Conservation (phyloP, 1,139 yeast species). For the Magnusiomyces sp. region DNA sequence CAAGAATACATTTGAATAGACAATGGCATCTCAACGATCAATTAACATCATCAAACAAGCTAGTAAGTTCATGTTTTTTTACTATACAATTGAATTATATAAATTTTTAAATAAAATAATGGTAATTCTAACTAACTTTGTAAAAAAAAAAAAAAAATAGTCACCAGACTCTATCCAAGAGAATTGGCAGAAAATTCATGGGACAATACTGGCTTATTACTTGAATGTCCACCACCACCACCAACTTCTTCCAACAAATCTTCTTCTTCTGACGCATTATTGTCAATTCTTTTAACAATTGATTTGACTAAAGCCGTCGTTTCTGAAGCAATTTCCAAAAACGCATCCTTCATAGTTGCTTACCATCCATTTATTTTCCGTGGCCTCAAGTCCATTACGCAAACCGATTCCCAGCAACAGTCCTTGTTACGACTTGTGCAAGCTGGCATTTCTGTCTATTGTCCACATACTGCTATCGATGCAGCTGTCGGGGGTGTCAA, state of each 20-base stretch:
- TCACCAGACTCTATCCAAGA: slow-evolving; percentile 65
- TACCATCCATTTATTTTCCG: slow-evolving; percentile 91
- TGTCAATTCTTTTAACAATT: slow-evolving; percentile 68
- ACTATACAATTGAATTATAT: not conserved
- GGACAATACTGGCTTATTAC: slow-evolving; percentile 89
- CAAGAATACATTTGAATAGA: no score
- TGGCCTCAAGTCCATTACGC: slow-evolving; percentile 70
- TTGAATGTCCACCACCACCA: slow-evolving; percentile 54
- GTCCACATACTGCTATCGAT: slow-evolving; percentile 95
- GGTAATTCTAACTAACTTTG: not conserved
- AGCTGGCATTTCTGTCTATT: slow-evolving; percentile 75
- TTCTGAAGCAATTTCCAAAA: slow-evolving; percentile 61
- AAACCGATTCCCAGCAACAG: slow-evolving; percentile 67
- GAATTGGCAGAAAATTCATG: slow-evolving; percentile 76
- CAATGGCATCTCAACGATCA: slow-evolving; percentile 17
- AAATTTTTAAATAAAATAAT: not conserved
- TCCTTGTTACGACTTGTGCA: slow-evolving; percentile 66
- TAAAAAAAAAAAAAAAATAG: slow-evolving; percentile 16
- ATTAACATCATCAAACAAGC: slow-evolving; percentile 15
- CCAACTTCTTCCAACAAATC: no score
- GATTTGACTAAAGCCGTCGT: slow-evolving; percentile 82
- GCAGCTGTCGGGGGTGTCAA: slow-evolving; percentile 89
- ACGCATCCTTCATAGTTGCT: slow-evolving; percentile 54
- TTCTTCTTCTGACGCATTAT: no score
- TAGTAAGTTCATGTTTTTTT: slow-evolving; percentile 10